These are phyloP conservation scores for Ascochyta rabiei DNA, from an alignment of 2,329 filamentous ascomycete genomes.

Conservation along the genomic window DNA sequence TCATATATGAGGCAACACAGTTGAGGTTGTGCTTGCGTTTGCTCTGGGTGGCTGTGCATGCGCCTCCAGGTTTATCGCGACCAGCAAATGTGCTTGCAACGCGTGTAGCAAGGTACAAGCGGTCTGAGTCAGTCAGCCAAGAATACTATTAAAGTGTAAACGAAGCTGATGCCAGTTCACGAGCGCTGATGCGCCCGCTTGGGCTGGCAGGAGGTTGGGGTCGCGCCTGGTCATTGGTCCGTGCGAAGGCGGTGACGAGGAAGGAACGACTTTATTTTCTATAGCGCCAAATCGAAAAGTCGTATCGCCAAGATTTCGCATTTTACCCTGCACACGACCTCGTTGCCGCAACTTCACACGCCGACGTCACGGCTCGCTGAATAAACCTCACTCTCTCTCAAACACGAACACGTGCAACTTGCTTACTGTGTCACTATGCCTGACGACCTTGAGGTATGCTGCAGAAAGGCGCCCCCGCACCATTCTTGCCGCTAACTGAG, in stretches of 20 bases:
- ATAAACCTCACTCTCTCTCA: neutral
- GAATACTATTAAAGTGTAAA: slow-evolving; percentile 16
- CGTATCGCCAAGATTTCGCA: slow-evolving; percentile 19
- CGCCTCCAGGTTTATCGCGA: slow-evolving; percentile 24
- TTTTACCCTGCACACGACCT: slow-evolving; percentile 39
- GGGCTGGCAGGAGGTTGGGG: slow-evolving; percentile 11
- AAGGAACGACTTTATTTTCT: neutral
- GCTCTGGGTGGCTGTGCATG: slow-evolving; percentile 38
- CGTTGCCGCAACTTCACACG: slow-evolving; percentile 20
- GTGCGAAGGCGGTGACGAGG: slow-evolving; percentile 10
- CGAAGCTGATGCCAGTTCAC: slow-evolving; percentile 24
- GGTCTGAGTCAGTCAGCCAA: slow-evolving; percentile 24
- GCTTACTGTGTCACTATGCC: slow-evolving; percentile 35
- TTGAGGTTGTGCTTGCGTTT: slow-evolving; percentile 30
- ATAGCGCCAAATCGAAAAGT: slow-evolving; percentile 24
- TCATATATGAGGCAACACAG: slow-evolving; percentile 30
- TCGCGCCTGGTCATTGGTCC: slow-evolving; percentile 18
- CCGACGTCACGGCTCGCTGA: slow-evolving; percentile 14
- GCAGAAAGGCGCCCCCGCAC: slow-evolving; percentile 27
- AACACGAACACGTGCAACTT: neutral
- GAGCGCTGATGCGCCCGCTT: slow-evolving; percentile 7
- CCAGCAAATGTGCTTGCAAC: slow-evolving; percentile 21
- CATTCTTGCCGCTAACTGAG: slow-evolving; percentile 36
- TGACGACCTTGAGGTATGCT: slow-evolving; percentile 52
- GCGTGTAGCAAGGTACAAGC: slow-evolving; percentile 20